phyloP scores from a whole-genome alignment of 441 rosid species.

The Arabidopsis hybrid region DNA sequence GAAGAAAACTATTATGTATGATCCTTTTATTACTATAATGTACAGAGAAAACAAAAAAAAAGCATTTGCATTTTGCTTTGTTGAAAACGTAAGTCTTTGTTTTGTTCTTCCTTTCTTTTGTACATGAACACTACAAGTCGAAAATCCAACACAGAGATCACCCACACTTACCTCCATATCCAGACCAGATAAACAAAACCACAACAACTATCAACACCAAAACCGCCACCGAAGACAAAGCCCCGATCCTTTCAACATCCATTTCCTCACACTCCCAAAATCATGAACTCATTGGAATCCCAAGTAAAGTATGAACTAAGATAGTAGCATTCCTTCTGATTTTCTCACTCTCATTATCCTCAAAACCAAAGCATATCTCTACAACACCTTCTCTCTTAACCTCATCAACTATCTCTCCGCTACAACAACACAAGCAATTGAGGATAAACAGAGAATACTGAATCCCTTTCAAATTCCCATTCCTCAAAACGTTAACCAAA shows the following conservation, averaged over 20 bases:
- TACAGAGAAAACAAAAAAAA: constrained; percentile 47
- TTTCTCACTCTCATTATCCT: constrained; percentile 84
- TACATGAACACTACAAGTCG: constrained; percentile 65
- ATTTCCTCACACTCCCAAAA: constrained; percentile 28
- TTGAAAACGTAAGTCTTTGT: constrained; percentile 47
- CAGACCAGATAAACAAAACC: constrained; percentile 22
- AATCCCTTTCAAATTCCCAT: constrained; percentile 72
- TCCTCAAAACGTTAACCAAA: constrained; percentile 61
- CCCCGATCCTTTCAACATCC: constrained; percentile 10
- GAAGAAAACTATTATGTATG: constrained; percentile 29
- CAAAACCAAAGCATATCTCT: constrained; percentile 66
- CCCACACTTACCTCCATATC: constrained; percentile 51
- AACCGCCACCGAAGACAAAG: constrained; percentile 15
- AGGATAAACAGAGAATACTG: constrained; percentile 75
- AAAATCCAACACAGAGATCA: constrained; percentile 41
- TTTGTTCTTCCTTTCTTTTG: constrained; percentile 50
- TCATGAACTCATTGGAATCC: constrained; percentile 50
- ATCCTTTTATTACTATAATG: constrained; percentile 57
- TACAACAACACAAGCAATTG: constrained; percentile 65
- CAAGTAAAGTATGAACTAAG: constrained; percentile 65
- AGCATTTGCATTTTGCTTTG: constrained; percentile 40
- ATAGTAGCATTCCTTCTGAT: constrained; percentile 69
- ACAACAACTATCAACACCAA: constrained; percentile 26
- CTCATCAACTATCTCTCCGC: constrained; percentile 52
- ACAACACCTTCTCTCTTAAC: constrained; percentile 63